Conservation (phyloP, 305 asterid genomes). For the Fraxinus paxiana region DNA sequence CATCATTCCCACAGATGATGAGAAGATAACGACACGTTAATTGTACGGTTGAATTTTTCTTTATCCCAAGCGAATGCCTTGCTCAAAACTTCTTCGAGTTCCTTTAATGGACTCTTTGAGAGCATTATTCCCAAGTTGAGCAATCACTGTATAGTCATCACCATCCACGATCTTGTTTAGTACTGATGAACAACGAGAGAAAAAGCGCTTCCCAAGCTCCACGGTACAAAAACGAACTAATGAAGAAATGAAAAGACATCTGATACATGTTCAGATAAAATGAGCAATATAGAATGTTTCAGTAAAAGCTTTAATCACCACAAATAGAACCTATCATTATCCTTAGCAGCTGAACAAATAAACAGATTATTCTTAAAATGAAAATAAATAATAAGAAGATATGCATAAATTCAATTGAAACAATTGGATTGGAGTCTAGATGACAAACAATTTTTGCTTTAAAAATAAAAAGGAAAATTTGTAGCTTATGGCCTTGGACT, state of each 20-base stretch:
- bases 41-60: constrained; percentile 55
- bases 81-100: constrained; percentile 60
- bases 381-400: not conserved
- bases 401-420: not conserved
- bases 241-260: not conserved
- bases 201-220: constrained; percentile 89
- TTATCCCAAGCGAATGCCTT: constrained; percentile 77
- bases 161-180: constrained; percentile 75
- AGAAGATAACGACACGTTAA: constrained; percentile 31
- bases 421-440: no score
- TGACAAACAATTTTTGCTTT: no score
- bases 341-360: not conserved
- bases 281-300: not conserved
- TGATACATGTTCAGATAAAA: not conserved
- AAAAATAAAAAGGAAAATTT: no score
- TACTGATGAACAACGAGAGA: constrained; percentile 80
- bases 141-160: constrained; percentile 66
- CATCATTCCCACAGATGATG: constrained; percentile 44
- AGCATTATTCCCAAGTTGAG: constrained; percentile 47
- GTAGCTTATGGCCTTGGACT: no score
- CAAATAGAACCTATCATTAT: not conserved
- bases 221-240: constrained; percentile 33
- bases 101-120: constrained; percentile 61
- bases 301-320: not conserved
- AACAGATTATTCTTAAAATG: no score